Conservation (phyloP, 2,329 filamentous ascomycete species). For the Cadophora gregata region DNA sequence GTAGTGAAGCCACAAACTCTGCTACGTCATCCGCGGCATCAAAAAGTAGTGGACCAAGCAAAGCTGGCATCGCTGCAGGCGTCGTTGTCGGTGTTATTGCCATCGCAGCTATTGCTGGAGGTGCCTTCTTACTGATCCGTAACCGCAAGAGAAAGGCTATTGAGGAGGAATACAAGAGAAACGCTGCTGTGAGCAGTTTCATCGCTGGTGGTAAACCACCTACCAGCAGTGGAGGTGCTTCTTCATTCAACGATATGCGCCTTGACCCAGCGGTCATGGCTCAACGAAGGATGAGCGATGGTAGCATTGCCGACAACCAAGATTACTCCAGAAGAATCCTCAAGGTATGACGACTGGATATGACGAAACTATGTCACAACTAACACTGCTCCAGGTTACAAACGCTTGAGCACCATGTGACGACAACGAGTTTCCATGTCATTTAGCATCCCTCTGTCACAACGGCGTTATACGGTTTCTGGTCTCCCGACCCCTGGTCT, state of each 20-base stretch:
- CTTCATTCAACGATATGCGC: slow-evolving; percentile 79
- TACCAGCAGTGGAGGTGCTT: slow-evolving; percentile 61
- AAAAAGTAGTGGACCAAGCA: slow-evolving; percentile 44
- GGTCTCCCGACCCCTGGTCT: slow-evolving; percentile 36
- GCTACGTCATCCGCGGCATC: slow-evolving; percentile 21
- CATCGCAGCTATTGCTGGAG: slow-evolving; percentile 69
- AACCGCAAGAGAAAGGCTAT: slow-evolving; percentile 77
- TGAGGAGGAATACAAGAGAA: slow-evolving; percentile 84
- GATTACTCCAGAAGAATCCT: slow-evolving; percentile 96
- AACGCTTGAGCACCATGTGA: slow-evolving; percentile 58
- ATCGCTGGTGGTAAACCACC: slow-evolving; percentile 69
- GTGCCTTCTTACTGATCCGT: slow-evolving; percentile 75
- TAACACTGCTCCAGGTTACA: slow-evolving; percentile 54
- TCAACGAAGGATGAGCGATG: slow-evolving; percentile 85
- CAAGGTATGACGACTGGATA: slow-evolving; percentile 67
- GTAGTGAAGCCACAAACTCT: slow-evolving; percentile 21
- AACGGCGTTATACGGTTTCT: slow-evolving; percentile 42
- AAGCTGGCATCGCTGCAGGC: slow-evolving; percentile 85
- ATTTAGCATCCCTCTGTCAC: slow-evolving; percentile 41
- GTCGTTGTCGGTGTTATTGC: slow-evolving; percentile 84
- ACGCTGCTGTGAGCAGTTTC: slow-evolving; percentile 79
- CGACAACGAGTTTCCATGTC: slow-evolving; percentile 47
- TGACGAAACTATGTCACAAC: neutral
- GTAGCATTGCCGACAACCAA: slow-evolving; percentile 95
- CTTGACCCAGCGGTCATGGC: slow-evolving; percentile 85